These are phyloP conservation scores for Suillus subluteus DNA, from an alignment of 768 basidiomycete species.

Conservation along the genomic window DNA sequence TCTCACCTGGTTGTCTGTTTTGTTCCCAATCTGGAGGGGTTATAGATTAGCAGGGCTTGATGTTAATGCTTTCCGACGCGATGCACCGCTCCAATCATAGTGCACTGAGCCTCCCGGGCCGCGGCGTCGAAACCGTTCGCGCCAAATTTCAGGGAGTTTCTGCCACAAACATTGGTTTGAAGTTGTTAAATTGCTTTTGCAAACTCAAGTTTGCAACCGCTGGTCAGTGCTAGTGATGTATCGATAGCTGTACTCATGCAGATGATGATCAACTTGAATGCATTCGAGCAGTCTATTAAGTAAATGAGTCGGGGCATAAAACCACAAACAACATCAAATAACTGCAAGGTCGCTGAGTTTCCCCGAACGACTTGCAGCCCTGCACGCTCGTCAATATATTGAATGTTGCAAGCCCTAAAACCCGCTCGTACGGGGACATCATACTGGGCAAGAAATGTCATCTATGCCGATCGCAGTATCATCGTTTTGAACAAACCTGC, in stretches of 20 bases:
- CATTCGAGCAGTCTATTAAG: too few relatives aligned
- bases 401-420: slow-evolving; percentile 9
- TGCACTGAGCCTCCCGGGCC: too few relatives aligned
- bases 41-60: not conserved
- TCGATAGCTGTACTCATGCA: not conserved
- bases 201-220: not conserved
- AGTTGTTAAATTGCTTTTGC: not conserved
- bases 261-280: not conserved
- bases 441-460: slow-evolving; percentile 36
- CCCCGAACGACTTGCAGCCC: not conserved
- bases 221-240: not conserved
- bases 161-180: not conserved
- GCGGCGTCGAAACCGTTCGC: not conserved
- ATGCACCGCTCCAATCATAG: not conserved
- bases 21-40: not conserved
- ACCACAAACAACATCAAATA: slow-evolving; percentile 7
- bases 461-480: slow-evolving; percentile 59
- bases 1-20: not conserved
- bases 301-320: not conserved
- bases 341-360: not conserved
- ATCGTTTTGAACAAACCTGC: slow-evolving; percentile 66
- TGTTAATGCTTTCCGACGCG: not conserved
- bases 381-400: not conserved
- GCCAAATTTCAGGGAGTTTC: not conserved
- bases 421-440: slow-evolving; percentile 14